A percentile compares a stretch with the other conserved stretches of the same genome.
These are phyloP conservation scores for Dothideomycetes sp. DNA, from an alignment of 2,329 filamentous ascomycete species.

Conservation along the genomic window DNA sequence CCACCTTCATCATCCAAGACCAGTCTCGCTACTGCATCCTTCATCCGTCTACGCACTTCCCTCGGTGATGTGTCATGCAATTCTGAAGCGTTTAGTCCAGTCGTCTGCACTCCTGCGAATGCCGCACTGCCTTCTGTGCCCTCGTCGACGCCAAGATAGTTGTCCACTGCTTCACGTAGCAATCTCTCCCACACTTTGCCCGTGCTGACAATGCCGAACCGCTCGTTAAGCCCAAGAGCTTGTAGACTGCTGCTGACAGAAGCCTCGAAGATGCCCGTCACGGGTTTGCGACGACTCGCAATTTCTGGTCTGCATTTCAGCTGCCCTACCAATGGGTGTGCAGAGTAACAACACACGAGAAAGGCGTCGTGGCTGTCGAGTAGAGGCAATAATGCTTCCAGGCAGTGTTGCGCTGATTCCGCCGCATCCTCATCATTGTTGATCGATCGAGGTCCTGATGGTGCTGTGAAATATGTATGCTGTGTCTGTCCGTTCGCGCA, in stretches of 20 bases:
- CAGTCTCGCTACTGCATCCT: conserved; percentile 58
- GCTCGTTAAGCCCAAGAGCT: conserved; percentile 38
- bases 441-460: conserved; percentile 63
- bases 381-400: conserved; percentile 42
- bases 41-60: conserved; percentile 57
- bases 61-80: conserved; percentile 60
- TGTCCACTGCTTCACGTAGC: conserved; percentile 54
- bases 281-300: conserved; percentile 39
- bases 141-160: conserved; percentile 49
- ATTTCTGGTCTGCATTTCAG: conserved; percentile 41
- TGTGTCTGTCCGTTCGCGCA: conserved; percentile 29
- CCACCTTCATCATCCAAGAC: conserved; percentile 40
- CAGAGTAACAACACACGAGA: conserved; percentile 80
- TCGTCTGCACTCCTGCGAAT: conserved; percentile 76
- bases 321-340: conserved; percentile 63
- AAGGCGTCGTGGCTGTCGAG: conserved; percentile 58
- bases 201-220: conserved; percentile 83
- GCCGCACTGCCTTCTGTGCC: conserved; percentile 23
- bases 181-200: conserved; percentile 75
- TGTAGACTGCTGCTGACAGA: conserved; percentile 59
- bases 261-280: conserved; percentile 82
- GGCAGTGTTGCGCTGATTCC: conserved; percentile 53
- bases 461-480: conserved; percentile 58
- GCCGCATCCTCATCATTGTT: conserved; percentile 62
- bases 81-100: conserved; percentile 69